Base-by-base conservation (phyloP, 805 yeast species). In the Huiozyma naganishii region DNA sequence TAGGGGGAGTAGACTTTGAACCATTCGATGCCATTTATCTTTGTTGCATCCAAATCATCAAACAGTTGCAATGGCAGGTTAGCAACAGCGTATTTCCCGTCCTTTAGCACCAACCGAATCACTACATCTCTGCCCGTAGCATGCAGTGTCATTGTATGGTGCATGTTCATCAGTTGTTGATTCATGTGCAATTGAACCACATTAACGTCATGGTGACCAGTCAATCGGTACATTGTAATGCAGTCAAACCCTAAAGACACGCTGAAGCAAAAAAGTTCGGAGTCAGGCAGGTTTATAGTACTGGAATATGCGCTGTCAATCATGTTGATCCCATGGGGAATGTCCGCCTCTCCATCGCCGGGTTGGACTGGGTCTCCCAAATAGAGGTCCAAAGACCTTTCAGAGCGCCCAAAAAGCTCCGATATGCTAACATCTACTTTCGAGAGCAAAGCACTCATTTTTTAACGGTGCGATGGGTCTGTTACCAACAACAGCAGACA, bases 1-100 rank as follows among this genome's bases (percentile, higher is more conserved):
- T 80, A 83, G 1, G 92, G 89, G 33, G 74, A 73, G 6, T 83
- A 73, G 43, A 80, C 76, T 46, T 70, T 70, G 43, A 85, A 77
- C 92, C 94, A 86, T 38, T 72, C 64, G 23, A 17, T 17, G 9
- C 45, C 46, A 27, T 29, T 32, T 27, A 52, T 40, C 7, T 40
- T 36, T 3, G 40, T 29, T 27, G 32, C 35, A 5, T 32, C 39
- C 13, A 43, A 43, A 12, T 37, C 37, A 7, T 23, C 44, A 27
- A 50, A 44, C 44, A 48, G 52, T 17, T 53, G 50, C 10, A 54
- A 42, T n/a, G 62, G 62, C 29, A 61, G 39, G 6, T 39, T 39
- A 36, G 59, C 40, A 3, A 50, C 43, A 27, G 60, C 32, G 37
- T 47, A 51, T 23, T 51, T 27, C 27, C 65, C 64, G 40, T 55